A percentile compares a stretch with the other conserved stretches of the same genome.
Evolutionary conservation across 306 rosid genomes (phyloP).

Genomic region (Crotalaria pallida): DNA sequence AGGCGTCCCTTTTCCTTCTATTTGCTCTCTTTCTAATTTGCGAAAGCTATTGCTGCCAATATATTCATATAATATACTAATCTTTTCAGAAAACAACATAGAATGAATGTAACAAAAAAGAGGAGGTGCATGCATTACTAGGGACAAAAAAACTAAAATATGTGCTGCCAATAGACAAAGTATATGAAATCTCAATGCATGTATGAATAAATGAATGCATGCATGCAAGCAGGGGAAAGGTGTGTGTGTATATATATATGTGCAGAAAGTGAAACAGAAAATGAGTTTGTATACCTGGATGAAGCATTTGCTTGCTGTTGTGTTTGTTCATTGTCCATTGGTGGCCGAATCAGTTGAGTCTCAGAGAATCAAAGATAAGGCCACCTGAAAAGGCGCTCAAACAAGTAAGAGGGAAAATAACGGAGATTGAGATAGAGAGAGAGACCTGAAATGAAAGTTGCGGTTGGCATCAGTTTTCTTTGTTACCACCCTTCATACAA

Average conservation of each 20-base stretch:
- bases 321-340: slow-evolving; percentile 26
- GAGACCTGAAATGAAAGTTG: slow-evolving; percentile 21
- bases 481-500: slow-evolving; percentile 12
- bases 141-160: too few relatives aligned
- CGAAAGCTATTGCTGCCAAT: slow-evolving; percentile 52
- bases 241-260: too few relatives aligned
- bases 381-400: slow-evolving; percentile 18
- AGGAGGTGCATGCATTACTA: too few relatives aligned
- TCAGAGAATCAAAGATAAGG: slow-evolving; percentile 20
- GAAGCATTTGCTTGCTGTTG: slow-evolving; percentile 29
- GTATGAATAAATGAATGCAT: too few relatives aligned
- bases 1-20: slow-evolving; percentile 9
- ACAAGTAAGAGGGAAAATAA: slow-evolving; percentile 12
- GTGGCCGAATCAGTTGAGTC: slow-evolving; percentile 21
- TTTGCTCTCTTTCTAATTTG: slow-evolving; percentile 28
- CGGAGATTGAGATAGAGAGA: neutral
- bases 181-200: too few relatives aligned
- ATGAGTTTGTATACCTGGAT: slow-evolving; percentile 27
- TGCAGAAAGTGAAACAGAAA: too few relatives aligned
- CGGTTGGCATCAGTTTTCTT: slow-evolving; percentile 46
- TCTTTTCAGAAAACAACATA: slow-evolving; percentile 31
- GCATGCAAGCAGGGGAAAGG: too few relatives aligned
- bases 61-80: too few relatives aligned
- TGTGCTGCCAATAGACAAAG: too few relatives aligned
- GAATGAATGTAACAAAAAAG: slow-evolving; percentile 28